Evolutionary conservation across 768 basidiomycete species (phyloP).

Genomic region (Crucibulum laeve): DNA sequence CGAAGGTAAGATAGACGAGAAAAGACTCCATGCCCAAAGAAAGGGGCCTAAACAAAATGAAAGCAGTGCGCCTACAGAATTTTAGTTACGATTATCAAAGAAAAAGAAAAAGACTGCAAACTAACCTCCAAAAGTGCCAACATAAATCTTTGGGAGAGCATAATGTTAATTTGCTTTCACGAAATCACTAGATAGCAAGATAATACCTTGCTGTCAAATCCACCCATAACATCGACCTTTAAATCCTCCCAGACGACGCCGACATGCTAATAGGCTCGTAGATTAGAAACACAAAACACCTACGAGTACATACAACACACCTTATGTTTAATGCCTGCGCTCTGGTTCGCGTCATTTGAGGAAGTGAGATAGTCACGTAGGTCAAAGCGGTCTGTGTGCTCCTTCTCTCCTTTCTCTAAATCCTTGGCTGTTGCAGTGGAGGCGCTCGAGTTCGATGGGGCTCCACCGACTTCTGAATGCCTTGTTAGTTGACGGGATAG

Average conservation of each 20-base stretch:
- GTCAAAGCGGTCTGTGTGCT: constrained; percentile 41
- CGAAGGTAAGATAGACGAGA: constrained; percentile 34
- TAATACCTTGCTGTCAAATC: constrained; percentile 48
- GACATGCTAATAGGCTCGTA: constrained; percentile 39
- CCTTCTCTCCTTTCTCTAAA: constrained; percentile 31
- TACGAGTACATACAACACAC: constrained; percentile 14
- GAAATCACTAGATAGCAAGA: not conserved
- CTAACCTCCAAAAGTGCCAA: constrained; percentile 57
- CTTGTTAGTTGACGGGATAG: constrained; percentile 40
- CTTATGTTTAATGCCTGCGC: constrained; percentile 67
- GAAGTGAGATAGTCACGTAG: constrained; percentile 65
- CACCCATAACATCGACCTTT: constrained; percentile 56
- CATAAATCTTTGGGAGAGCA: constrained; percentile 38
- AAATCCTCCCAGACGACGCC: constrained; percentile 74
- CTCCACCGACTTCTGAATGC: constrained; percentile 17
- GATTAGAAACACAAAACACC: not conserved
- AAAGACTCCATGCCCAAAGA: constrained; percentile 38
- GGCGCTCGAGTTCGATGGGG: constrained; percentile 16
- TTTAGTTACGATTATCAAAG: not conserved
- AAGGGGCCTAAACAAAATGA: constrained; percentile 51
- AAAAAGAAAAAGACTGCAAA: constrained; percentile 5
- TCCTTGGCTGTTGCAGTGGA: constrained; percentile 34
- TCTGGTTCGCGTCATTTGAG: constrained; percentile 61
- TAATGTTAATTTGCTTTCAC: not conserved
- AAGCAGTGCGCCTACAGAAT: constrained; percentile 40